These are phyloP conservation scores for Venturiaceae sp. DNA, from an alignment of 2,329 filamentous ascomycete species.

Conservation along the genomic window DNA sequence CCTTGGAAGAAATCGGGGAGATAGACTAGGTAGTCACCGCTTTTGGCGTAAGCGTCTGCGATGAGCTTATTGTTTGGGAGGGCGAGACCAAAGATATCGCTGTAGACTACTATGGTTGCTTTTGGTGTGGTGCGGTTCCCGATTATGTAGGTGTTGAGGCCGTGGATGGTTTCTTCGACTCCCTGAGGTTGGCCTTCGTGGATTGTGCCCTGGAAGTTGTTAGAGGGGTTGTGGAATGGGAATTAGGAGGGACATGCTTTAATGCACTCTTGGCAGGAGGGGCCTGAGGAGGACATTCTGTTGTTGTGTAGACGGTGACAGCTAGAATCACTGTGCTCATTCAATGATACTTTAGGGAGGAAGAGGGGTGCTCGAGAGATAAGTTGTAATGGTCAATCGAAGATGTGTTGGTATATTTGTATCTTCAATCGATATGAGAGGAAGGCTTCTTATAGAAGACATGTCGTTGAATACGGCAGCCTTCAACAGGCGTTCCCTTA, in stretches of 20 bases:
- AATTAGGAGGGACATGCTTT: too few relatives aligned
- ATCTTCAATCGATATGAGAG: too few relatives aligned
- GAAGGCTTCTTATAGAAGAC: too few relatives aligned
- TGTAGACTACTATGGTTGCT: conserved; percentile 21
- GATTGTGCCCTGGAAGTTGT: conserved; percentile 17
- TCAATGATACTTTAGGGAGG: neutral
- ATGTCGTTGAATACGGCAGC: too few relatives aligned
- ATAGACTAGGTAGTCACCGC: conserved; percentile 21
- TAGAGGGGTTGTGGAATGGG: conserved; percentile 6
- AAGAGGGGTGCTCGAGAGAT: too few relatives aligned
- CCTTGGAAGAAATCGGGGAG: conserved; percentile 23
- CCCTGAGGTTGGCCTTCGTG: conserved; percentile 26
- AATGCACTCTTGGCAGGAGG: neutral
- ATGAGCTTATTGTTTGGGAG: conserved; percentile 24
- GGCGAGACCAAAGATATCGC: conserved; percentile 19
- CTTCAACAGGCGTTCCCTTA: too few relatives aligned
- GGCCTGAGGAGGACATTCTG: neutral
- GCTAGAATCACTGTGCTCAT: neutral
- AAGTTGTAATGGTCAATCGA: too few relatives aligned
- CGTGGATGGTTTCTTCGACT: conserved; percentile 26
- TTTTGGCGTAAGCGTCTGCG: conserved; percentile 21
- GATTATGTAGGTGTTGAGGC: conserved; percentile 28
- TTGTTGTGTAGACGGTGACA: neutral
- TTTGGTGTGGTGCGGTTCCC: conserved; percentile 20
- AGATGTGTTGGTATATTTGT: too few relatives aligned